A percentile compares a stretch with the other conserved stretches of the same genome.
These are phyloP conservation scores for Grammothele lineata DNA, from an alignment of 768 basidiomycete genomes.

Conservation along the genomic window DNA sequence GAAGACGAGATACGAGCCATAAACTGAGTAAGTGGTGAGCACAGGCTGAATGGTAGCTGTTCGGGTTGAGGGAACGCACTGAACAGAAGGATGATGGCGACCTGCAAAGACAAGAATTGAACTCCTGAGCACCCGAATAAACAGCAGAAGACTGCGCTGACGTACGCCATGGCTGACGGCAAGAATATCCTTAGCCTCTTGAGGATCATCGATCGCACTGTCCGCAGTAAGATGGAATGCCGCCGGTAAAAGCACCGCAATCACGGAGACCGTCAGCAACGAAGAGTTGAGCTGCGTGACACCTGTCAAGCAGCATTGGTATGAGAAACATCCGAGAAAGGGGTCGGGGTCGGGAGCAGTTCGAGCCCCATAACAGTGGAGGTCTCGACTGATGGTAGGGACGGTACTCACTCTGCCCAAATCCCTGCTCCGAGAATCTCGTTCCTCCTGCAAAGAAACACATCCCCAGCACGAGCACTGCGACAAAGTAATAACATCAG, in stretches of 20 bases:
- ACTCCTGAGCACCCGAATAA: too few species aligned
- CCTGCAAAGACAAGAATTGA: slow-evolving; percentile 23
- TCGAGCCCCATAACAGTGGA: too few species aligned
- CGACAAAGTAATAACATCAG: background rate
- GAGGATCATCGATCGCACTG: slow-evolving; percentile 19
- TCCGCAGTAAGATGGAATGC: slow-evolving; percentile 63
- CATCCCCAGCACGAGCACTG: slow-evolving; percentile 71
- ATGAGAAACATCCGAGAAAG: background rate
- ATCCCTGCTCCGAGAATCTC: slow-evolving; percentile 76
- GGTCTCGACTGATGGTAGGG: background rate
- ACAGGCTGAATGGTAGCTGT: background rate
- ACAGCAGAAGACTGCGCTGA: background rate
- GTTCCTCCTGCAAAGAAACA: slow-evolving; percentile 85
- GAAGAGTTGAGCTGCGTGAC: slow-evolving; percentile 74
- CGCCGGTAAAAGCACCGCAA: slow-evolving; percentile 73
- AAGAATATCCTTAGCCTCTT: slow-evolving; percentile 40
- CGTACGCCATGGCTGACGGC: slow-evolving; percentile 50
- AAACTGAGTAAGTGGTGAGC: slow-evolving; percentile 33
- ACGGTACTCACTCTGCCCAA: slow-evolving; percentile 56
- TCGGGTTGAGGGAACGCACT: slow-evolving; percentile 32
- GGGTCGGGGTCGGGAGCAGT: too few species aligned
- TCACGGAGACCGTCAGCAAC: slow-evolving; percentile 72
- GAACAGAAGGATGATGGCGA: slow-evolving; percentile 49
- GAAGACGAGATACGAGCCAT: slow-evolving; percentile 47
- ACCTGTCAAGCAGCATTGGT: slow-evolving; percentile 26